Base-by-base conservation (phyloP, 495 filamentous ascomycete species). In the Letharia columbiana region DNA sequence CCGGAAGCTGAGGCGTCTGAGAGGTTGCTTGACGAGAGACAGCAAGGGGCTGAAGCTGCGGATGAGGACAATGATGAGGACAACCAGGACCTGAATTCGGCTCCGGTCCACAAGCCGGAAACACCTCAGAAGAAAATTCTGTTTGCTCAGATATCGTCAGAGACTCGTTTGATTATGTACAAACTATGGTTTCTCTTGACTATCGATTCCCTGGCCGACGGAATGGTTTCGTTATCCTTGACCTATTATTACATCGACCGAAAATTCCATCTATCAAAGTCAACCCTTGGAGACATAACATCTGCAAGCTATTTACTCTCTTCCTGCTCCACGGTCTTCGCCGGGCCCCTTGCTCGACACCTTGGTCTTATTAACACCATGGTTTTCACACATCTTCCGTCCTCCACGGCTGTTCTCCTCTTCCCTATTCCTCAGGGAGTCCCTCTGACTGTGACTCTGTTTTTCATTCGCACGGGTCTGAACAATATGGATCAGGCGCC, bases 361-460 rank as follows among this genome's bases (percentile, higher is more conserved):
- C 85, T 95, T 54, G 92, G 91, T 2, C 83, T 92, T 41, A 82
- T 96, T 70, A 88, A 87, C 72, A 91, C 90, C 9, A 96, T 96
- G 90, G 89, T 93, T 33, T 91, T 91, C 70, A 91, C 90, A 2
- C 90, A 94, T 70, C 81, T 90, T 8, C 91, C 91, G 1, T 90
- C 45, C 18, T 49, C 18, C 45, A n/a, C 88, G 2, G 82, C 89
- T 8, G 76, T 91, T 54, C 86, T 88, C 65, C 83, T 94, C 3
- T 76, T 85, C 18, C 70, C 91, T 41, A 87, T 94, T 62, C 85
- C 89, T 0, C 70, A 89, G n/a, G 84, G 87, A 2, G 71, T 73
- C 37, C 76, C 74, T 39, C 65, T 89, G 31, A 78, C 86, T 4
- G 78, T 88, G 50, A 80, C 77, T 3, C 83, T 92, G 52, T 77